A percentile compares a stretch with the other conserved stretches of the same genome.
phyloP scores from a whole-genome alignment of 2,329 filamentous ascomycete genomes.

The Aureobasidium lini region DNA sequence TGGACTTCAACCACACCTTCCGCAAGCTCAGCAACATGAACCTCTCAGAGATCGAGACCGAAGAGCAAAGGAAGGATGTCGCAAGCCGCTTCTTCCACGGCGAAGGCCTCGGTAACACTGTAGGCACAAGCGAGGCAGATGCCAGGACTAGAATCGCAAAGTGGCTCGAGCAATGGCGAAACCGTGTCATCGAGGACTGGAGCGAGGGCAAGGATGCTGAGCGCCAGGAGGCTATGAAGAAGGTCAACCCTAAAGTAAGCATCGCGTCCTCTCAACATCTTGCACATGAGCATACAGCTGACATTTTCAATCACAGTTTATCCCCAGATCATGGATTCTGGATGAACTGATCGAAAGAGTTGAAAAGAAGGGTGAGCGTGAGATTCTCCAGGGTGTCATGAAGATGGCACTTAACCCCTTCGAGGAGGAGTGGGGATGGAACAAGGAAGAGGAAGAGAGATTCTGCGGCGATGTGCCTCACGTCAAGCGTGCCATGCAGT shows the following conservation, averaged over 20 bases:
- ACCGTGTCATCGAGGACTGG: constrained; percentile 70
- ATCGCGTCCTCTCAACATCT: neutral
- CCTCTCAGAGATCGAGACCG: constrained; percentile 55
- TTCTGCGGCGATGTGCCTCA: constrained; percentile 82
- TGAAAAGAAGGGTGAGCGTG: constrained; percentile 73
- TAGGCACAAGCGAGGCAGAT: constrained; percentile 55
- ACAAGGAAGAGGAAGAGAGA: constrained; percentile 67
- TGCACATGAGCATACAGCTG: neutral
- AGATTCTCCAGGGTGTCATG: constrained; percentile 71
- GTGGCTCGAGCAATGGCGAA: constrained; percentile 77
- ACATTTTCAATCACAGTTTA: constrained; percentile 46
- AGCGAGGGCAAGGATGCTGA: constrained; percentile 45
- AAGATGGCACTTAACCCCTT: constrained; percentile 80
- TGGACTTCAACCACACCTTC: constrained; percentile 96
- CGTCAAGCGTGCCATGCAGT: constrained; percentile 74
- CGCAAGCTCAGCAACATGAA: constrained; percentile 62
- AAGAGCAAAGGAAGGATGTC: constrained; percentile 54
- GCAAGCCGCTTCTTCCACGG: constrained; percentile 73
- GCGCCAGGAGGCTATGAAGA: constrained; percentile 67
- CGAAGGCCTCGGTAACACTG: constrained; percentile 56
- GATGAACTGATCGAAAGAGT: constrained; percentile 89
- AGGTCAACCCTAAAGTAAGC: constrained; percentile 70
- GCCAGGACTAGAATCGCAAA: constrained; percentile 60
- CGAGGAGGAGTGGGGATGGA: constrained; percentile 62
- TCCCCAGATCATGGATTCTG: constrained; percentile 83